Conservation (phyloP, 176 grass and related monocot species). For the Miscanthus lutarioriparius region DNA sequence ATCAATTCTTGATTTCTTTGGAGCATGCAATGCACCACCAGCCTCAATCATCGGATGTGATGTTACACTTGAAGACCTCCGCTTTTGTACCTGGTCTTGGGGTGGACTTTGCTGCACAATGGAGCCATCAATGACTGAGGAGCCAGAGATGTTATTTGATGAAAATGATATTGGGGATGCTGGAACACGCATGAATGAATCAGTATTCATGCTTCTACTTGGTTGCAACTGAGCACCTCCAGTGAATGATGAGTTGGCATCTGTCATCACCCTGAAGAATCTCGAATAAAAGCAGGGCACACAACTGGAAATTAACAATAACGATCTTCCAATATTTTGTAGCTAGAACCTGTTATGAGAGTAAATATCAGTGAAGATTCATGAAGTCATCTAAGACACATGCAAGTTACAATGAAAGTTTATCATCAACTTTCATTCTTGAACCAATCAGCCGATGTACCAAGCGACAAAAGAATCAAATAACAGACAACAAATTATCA, state of each 20-base stretch:
- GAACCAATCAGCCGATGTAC: not conserved
- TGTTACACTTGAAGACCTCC: slow-evolving; percentile 74
- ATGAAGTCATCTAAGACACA: not conserved
- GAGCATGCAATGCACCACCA: slow-evolving; percentile 46
- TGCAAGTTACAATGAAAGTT: not conserved
- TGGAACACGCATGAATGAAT: slow-evolving; percentile 86
- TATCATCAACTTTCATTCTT: not conserved
- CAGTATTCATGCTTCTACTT: slow-evolving; percentile 75
- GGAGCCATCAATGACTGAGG: slow-evolving; percentile 89
- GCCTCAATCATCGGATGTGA: slow-evolving; percentile 59
- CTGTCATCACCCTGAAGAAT: slow-evolving; percentile 50
- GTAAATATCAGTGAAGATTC: slow-evolving; percentile 15
- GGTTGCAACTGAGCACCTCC: slow-evolving; percentile 72
- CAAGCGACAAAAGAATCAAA: slow-evolving; percentile 9
- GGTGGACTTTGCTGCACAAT: slow-evolving; percentile 73
- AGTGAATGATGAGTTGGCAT: slow-evolving; percentile 71
- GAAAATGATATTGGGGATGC: slow-evolving; percentile 97
- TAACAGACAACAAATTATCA: not conserved
- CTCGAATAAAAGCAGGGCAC: slow-evolving; percentile 1
- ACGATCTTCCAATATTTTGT: slow-evolving; percentile 30
- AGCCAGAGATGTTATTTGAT: slow-evolving; percentile 96
- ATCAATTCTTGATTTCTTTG: slow-evolving; percentile 82
- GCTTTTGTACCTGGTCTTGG: slow-evolving; percentile 72
- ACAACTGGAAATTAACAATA: slow-evolving; percentile 12
- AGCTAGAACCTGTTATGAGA: slow-evolving; percentile 4